These are phyloP conservation scores for Puccinia polysora DNA, from an alignment of 1,284 basidiomycete genomes.

Conservation along the genomic window DNA sequence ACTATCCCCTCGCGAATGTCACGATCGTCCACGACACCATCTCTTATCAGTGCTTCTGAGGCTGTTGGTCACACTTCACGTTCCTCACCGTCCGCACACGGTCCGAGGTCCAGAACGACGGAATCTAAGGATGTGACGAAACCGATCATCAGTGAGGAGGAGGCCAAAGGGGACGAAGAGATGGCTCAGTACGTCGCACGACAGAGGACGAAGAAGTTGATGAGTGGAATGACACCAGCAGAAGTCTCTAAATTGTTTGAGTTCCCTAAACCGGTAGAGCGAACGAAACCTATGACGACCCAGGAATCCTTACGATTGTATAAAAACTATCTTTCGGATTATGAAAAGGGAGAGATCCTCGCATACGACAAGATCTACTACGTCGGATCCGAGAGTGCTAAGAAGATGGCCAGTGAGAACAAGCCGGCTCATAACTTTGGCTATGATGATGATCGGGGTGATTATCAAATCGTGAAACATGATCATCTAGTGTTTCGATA, in stretches of 20 bases:
- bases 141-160: conserved; percentile 64
- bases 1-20: conserved; percentile 48
- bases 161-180: conserved; percentile 85
- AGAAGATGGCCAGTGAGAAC: conserved; percentile 70
- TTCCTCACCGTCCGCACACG: conserved; percentile 30
- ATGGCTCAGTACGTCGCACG: conserved; percentile 91
- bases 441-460: conserved; percentile 96
- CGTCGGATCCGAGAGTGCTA: conserved; percentile 71
- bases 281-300: conserved; percentile 66
- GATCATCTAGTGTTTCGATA: conserved; percentile 97
- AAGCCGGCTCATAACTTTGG: conserved; percentile 81
- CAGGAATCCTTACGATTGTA: conserved; percentile 56
- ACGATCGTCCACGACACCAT: conserved; percentile 46
- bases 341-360: conserved; percentile 84
- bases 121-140: conserved; percentile 7
- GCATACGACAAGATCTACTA: conserved; percentile 82
- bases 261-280: conserved; percentile 82
- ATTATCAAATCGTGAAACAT: conserved; percentile 81
- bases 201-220: conserved; percentile 80
- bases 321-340: conserved; percentile 56
- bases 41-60: conserved; percentile 41
- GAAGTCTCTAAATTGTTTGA: conserved; percentile 82
- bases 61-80: conserved; percentile 44
- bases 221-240: conserved; percentile 68
- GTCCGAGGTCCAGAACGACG: conserved; percentile 23